A percentile compares a stretch with the other conserved stretches of the same genome.
These are phyloP conservation scores for Cytospora paraplurivora DNA, from an alignment of 2,329 filamentous ascomycete species.

Conservation along the genomic window DNA sequence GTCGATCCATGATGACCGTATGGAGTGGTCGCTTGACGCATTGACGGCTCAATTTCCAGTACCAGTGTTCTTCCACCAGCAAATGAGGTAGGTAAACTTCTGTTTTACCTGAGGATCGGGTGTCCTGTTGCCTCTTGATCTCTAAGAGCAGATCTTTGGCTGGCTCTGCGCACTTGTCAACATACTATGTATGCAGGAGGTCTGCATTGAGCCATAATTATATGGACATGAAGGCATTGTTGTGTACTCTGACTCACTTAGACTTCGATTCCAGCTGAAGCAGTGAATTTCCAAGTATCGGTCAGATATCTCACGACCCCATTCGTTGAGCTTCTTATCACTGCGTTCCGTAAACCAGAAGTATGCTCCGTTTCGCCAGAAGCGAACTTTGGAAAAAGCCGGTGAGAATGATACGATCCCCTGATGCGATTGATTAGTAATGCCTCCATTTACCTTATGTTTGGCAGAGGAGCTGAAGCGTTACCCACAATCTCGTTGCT, in stretches of 20 bases:
- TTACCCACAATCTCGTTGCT: slow-evolving; percentile 22
- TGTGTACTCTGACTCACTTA: not conserved
- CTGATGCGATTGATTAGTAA: not conserved
- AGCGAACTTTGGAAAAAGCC: slow-evolving; percentile 15
- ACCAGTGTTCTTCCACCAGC: not conserved
- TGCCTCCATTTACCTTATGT: not conserved
- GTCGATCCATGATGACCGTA: slow-evolving; percentile 22
- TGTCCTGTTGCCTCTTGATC: slow-evolving; percentile 21
- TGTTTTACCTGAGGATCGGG: slow-evolving; percentile 17
- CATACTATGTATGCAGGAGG: not conserved
- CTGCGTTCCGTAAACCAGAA: slow-evolving; percentile 24
- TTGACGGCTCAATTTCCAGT: slow-evolving; percentile 2
- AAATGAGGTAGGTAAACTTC: slow-evolving; percentile 11
- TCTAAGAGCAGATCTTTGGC: slow-evolving; percentile 21
- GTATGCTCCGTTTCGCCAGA: slow-evolving; percentile 21
- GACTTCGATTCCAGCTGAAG: slow-evolving; percentile 25
- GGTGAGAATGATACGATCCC: not conserved
- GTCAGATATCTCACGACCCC: slow-evolving; percentile 32
- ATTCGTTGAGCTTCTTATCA: slow-evolving; percentile 23
- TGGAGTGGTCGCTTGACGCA: slow-evolving; percentile 12
- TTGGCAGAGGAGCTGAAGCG: not conserved
- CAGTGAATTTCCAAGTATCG: slow-evolving; percentile 34
- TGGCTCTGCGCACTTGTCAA: not conserved
- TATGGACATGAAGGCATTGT: not conserved
- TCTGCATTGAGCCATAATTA: too few species aligned